Evolutionary conservation across 768 basidiomycete genomes (phyloP).

Genomic region (Tephrocybe sp.): DNA sequence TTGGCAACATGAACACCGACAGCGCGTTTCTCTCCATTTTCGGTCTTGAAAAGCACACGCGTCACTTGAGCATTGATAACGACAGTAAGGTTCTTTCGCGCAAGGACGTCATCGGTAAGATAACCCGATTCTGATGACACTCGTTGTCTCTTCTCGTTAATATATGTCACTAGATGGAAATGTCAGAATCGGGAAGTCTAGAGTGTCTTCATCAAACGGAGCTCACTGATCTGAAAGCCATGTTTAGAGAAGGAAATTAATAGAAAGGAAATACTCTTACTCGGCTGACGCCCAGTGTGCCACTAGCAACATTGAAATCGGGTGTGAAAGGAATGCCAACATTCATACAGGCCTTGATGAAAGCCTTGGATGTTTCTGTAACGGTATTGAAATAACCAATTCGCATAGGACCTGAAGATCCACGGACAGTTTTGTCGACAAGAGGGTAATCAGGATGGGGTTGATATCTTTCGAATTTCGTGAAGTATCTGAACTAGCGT

Average conservation of each 20-base stretch:
- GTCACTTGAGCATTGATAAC: conserved; percentile 55
- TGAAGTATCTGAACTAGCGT: conserved; percentile 50
- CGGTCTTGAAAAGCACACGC: conserved; percentile 51
- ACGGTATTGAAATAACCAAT: conserved; percentile 55
- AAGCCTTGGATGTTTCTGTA: conserved; percentile 44
- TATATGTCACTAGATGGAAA: conserved; percentile 56
- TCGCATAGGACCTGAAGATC: conserved; percentile 52
- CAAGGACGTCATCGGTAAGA: conserved; percentile 60
- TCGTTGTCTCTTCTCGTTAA: conserved; percentile 47
- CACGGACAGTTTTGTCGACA: conserved; percentile 47
- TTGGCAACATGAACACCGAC: conserved; percentile 60
- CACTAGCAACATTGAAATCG: conserved; percentile 59
- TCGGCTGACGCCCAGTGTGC: conserved; percentile 60
- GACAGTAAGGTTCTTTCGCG: conserved; percentile 63
- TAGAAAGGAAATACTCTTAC: conserved; percentile 29
- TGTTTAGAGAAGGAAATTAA: background rate
- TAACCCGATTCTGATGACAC: conserved; percentile 68
- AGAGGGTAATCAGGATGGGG: conserved; percentile 48
- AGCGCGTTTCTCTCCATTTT: conserved; percentile 39
- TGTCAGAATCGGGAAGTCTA: background rate
- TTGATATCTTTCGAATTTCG: conserved; percentile 61
- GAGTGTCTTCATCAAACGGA: background rate
- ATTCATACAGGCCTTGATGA: conserved; percentile 51
- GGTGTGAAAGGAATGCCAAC: conserved; percentile 57
- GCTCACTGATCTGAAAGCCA: conserved; percentile 40